Evolutionary conservation across 495 filamentous ascomycete genomes (phyloP), one percentile per base, ranked within the genome.

Genomic region (Talaromyces proteolyticus): DNA sequence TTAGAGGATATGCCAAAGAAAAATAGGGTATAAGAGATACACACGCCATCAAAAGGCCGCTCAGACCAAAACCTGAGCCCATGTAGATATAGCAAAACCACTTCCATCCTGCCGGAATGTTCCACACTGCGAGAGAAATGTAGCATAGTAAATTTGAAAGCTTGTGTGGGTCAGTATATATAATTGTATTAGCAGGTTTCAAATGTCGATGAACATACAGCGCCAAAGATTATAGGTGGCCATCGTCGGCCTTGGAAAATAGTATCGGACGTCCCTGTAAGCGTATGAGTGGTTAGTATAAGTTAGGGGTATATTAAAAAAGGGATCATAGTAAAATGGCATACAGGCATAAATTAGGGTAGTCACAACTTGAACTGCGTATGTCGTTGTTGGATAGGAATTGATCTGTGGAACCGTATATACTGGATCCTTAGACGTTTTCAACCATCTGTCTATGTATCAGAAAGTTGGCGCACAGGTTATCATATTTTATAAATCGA

Each of bases 201-300:
- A 60, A 72, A 17, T 55, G 39, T 60, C 42, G 47, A 61, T 51
- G 24, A 69, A 67, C 56, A 59, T 51, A 61, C 73, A 45, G 58
- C 81, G 41, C 57, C 80, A 58, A 71, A 72, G 58, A 70, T 63
- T 62, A 64, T 72, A 12, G 78, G 71, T 16, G 78, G 79, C 79
- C 78, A 82, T 8, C 81, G 67, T 18, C 62, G 67, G 6, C 79
- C 81, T 21, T 65, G 62, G 19, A 80, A 70, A 4, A 81, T 41
- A 1, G 73, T 70, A 58, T 84, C 81, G 0, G 70, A 74, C 16
- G 60, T 60, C 68, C 68, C 65, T 70, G 29, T 8, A 23, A 16
- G 44, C 24, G n/a, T 19, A 43, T 57, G 18, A 58, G 44, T 56
- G 3, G 19, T 3, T 34, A 37, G 14, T 14, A 23, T 20, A 6